Base-by-base conservation (phyloP, 192 early-diverging fungal genomes). In the Haplosporangium gracile region DNA sequence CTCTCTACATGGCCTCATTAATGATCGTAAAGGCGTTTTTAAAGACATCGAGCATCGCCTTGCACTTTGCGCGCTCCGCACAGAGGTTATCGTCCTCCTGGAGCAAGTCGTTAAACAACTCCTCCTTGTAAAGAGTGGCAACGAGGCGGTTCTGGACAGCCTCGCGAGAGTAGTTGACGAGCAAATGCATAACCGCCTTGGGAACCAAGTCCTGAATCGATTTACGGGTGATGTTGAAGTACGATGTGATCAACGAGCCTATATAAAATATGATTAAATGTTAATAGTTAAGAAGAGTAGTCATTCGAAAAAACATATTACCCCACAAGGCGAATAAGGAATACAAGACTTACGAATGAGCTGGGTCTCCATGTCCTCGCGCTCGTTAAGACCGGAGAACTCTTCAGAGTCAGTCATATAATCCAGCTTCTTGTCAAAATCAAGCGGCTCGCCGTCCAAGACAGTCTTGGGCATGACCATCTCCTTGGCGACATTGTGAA, bases 101-200 rank as follows among this genome's bases (percentile, higher is more conserved):
- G 53, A 96, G 84, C 72, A 96, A 80, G n/a, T 95, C 95, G 10
- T 81, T 87, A 70, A 95, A 93, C 32, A 95, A 79, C 32, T 92
- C 89, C 42, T 95, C 93, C 80, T 94, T 94, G 76, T 96, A 96
- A 53, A 96, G 88, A 51, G 92, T 90, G 38, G 93, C 91, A 4
- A 96, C 95, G 53, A 96, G 87, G 11, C 95, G 91, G 88, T 95
- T 96, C 81, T 96, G 95, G 68, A 95, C 92, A 16, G 91, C 77
- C 79, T 96, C 93, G 72, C 94, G 92, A 40, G 93, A 93, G 78
- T 93, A 88, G 80, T 95, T 95, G 82, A 96, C 95, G 70, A 96
- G 83, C 60, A 95, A 82, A 74, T 96, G 95, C 95, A 96, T 96
- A 73, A 96, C 90, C 5, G 95, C 93, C 89, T 96, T 96, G 72